phyloP scores from a whole-genome alignment of 495 filamentous ascomycete species.

The Neurospora cerealis region DNA sequence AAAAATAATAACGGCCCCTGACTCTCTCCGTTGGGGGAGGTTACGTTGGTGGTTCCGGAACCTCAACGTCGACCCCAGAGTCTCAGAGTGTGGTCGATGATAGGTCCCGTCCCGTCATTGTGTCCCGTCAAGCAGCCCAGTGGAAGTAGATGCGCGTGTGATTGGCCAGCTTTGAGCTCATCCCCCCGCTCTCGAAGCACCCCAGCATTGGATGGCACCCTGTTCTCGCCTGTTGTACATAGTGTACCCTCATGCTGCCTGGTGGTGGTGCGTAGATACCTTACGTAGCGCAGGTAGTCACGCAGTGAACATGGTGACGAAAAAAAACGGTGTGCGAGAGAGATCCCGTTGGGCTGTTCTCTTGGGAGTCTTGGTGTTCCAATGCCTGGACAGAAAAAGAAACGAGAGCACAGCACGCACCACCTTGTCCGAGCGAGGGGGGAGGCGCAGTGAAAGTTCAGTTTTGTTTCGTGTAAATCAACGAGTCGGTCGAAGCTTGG shows the following conservation, averaged over 20 bases:
- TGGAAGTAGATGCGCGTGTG: not conserved
- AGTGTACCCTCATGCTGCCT: not conserved
- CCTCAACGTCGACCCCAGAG: not conserved
- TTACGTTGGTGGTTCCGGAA: not conserved
- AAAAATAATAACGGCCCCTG: not conserved
- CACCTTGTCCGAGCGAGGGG: not conserved
- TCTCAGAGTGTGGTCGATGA: not conserved
- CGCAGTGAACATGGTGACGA: not conserved
- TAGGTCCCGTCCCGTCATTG: not conserved
- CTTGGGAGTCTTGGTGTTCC: not conserved
- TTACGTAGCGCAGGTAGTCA: not conserved
- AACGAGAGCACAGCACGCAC: not conserved
- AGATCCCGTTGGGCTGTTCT: not conserved
- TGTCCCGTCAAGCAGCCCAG: not conserved
- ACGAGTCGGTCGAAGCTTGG: not conserved
- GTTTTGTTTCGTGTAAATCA: not conserved
- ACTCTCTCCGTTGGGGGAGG: not conserved
- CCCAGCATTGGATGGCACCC: not conserved
- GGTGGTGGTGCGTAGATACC: not conserved
- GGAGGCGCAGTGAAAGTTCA: not conserved
- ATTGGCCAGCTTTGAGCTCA: slow-evolving; percentile 3
- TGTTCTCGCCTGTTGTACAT: not conserved
- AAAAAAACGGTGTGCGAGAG: not conserved
- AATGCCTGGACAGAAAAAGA: not conserved
- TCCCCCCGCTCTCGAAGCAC: slow-evolving; percentile 1